These are phyloP conservation scores for Gomphus bonarii DNA, from an alignment of 1,284 basidiomycete genomes.

Conservation along the genomic window DNA sequence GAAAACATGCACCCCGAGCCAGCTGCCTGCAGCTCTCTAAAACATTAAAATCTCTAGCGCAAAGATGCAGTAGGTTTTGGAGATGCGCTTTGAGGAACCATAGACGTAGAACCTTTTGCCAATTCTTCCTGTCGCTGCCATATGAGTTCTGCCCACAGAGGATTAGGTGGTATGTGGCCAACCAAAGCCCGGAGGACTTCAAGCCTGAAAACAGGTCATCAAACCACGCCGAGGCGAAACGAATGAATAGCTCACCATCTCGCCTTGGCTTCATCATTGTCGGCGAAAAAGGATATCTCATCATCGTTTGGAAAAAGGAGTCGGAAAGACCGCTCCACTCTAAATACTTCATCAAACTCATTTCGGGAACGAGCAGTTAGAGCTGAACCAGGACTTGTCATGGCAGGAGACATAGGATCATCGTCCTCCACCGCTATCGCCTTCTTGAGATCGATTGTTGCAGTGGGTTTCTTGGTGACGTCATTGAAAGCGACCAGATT, in stretches of 20 bases:
- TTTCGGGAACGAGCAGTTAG: slow-evolving; percentile 34
- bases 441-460: slow-evolving; percentile 86
- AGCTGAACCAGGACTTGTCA: slow-evolving; percentile 34
- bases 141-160: slow-evolving; percentile 82
- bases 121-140: slow-evolving; percentile 62
- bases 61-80: not conserved
- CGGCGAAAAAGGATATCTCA: slow-evolving; percentile 85
- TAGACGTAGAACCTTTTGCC: slow-evolving; percentile 17
- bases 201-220: slow-evolving; percentile 42
- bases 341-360: slow-evolving; percentile 62
- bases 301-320: slow-evolving; percentile 74
- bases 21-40: not conserved
- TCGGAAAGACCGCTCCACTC: slow-evolving; percentile 80
- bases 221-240: slow-evolving; percentile 8
- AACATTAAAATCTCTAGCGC: not conserved
- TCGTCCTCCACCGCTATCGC: slow-evolving; percentile 73
- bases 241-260: slow-evolving; percentile 56
- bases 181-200: slow-evolving; percentile 71
- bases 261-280: slow-evolving; percentile 80
- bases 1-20: not conserved
- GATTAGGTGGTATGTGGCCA: slow-evolving; percentile 80
- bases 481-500: slow-evolving; percentile 89
- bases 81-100: not conserved
- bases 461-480: slow-evolving; percentile 84
- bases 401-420: slow-evolving; percentile 38